These are phyloP conservation scores for Melastoma candidum DNA, from an alignment of 441 rosid genomes.

Conservation along the genomic window DNA sequence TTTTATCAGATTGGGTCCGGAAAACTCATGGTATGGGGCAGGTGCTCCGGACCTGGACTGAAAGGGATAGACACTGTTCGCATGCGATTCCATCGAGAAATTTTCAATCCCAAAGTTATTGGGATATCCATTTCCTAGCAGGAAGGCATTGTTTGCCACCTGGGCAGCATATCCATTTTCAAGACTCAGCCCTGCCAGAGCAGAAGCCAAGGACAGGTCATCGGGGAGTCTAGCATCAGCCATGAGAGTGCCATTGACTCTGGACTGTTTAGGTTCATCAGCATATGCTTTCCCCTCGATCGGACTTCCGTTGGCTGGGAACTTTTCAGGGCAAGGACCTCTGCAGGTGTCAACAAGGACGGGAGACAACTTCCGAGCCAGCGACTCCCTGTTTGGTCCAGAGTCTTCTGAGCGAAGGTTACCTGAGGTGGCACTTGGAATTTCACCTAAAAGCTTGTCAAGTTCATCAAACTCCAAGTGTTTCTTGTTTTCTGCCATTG, in stretches of 20 bases:
- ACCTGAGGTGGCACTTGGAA: constrained; percentile 67
- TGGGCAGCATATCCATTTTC: constrained; percentile 23
- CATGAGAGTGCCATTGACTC: constrained; percentile 23
- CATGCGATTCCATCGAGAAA: constrained; percentile 17
- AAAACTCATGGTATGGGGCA: constrained; percentile 29
- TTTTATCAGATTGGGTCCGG: constrained; percentile 19
- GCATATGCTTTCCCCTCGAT: constrained; percentile 15
- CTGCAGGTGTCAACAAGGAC: constrained; percentile 4
- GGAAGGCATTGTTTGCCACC: constrained; percentile 17
- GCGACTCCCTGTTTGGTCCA: constrained; percentile 20
- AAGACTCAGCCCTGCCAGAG: constrained; percentile 41
- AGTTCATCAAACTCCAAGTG: constrained; percentile 63
- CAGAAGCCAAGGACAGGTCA: constrained; percentile 45
- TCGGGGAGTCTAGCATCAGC: constrained; percentile 41
- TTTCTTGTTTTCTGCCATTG: constrained; percentile 49
- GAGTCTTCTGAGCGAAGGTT: constrained; percentile 34
- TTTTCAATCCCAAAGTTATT: constrained; percentile 21
- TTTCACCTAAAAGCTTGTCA: constrained; percentile 76
- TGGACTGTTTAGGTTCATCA: constrained; percentile 24
- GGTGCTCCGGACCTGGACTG: constrained; percentile 20
- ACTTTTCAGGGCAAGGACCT: constrained; percentile 16
- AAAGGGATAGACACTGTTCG: constrained; percentile 20
- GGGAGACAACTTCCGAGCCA: neutral
- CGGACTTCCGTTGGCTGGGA: constrained; percentile 21
- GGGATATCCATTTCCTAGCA: constrained; percentile 24